Evolutionary conservation across 768 basidiomycete genomes (phyloP).

Genomic region (Tylopilus felleus): DNA sequence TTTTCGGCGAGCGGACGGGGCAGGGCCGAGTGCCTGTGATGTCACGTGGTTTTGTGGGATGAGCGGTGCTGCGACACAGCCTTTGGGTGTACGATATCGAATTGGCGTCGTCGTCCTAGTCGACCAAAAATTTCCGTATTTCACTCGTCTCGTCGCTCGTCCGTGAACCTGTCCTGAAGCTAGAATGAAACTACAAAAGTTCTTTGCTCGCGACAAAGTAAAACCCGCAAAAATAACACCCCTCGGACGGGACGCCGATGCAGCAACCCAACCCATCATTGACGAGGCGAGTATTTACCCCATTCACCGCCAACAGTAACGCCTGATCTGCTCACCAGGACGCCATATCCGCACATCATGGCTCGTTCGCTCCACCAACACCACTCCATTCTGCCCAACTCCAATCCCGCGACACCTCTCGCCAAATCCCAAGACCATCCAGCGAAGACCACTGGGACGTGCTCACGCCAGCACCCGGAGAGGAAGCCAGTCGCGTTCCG

Average conservation of each 20-base stretch:
- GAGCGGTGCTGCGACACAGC: slow-evolving; percentile 21
- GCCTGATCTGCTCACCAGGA: slow-evolving; percentile 15
- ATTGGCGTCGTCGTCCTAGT: neutral
- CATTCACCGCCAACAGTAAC: too few relatives aligned
- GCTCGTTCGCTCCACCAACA: slow-evolving; percentile 1
- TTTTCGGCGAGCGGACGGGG: slow-evolving; percentile 37
- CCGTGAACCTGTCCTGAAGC: neutral
- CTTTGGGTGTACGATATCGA: slow-evolving; percentile 16
- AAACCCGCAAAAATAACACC: slow-evolving; percentile 35
- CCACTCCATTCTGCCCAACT: neutral
- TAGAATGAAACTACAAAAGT: slow-evolving; percentile 52
- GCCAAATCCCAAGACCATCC: slow-evolving; percentile 27
- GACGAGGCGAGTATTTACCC: slow-evolving; percentile 24
- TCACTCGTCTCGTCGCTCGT: neutral
- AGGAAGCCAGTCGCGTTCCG: slow-evolving; percentile 21
- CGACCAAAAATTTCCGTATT: neutral
- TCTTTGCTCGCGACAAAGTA: slow-evolving; percentile 52
- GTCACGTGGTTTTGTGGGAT: slow-evolving; percentile 15
- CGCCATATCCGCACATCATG: slow-evolving; percentile 25
- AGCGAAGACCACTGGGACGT: slow-evolving; percentile 50
- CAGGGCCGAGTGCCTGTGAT: slow-evolving; percentile 16
- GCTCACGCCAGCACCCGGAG: slow-evolving; percentile 27
- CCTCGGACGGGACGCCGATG: slow-evolving; percentile 22
- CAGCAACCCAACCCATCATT: slow-evolving; percentile 20
- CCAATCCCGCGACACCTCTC: slow-evolving; percentile 17